Evolutionary conservation across 1,284 basidiomycete genomes (phyloP).

Genomic region (Cutaneotrichosporon spelunceum): DNA sequence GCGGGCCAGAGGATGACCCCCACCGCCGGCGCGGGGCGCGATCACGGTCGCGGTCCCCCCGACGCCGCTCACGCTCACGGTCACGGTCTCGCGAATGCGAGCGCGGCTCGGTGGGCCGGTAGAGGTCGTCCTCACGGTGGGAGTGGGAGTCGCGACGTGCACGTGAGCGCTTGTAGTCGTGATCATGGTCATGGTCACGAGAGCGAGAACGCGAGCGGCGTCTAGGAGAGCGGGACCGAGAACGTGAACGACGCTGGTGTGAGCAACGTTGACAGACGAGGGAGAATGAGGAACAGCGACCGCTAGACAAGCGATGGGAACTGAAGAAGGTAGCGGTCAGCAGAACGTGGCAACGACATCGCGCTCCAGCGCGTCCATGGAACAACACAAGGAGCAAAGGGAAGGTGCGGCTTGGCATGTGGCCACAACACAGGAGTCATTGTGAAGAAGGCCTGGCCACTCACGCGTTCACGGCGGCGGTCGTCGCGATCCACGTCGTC

Average conservation of each 20-base stretch:
- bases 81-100: conserved; percentile 6
- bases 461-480: conserved; percentile 6
- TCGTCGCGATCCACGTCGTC: conserved; percentile 6
- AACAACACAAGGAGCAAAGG: background rate
- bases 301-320: too few species aligned
- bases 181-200: conserved; percentile 5
- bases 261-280: background rate
- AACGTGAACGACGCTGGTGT: background rate
- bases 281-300: background rate
- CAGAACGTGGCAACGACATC: too few species aligned
- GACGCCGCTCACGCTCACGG: conserved; percentile 7
- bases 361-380: too few species aligned
- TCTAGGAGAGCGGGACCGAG: background rate
- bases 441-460: too few species aligned
- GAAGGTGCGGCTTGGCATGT: background rate
- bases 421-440: background rate
- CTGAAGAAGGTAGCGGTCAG: background rate
- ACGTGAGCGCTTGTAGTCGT: conserved; percentile 1
- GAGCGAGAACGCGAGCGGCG: too few species aligned
- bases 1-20: conserved; percentile 5
- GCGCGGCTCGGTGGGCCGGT: background rate
- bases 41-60: conserved; percentile 1
- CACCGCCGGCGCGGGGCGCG: background rate
- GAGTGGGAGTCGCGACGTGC: background rate
- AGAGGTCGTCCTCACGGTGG: too few species aligned